Percentiles rank a stretch among this genome's conserved stretches.
Conservation (phyloP, 2,329 filamentous ascomycete genomes). For the Stagonosporopsis rhizophila region DNA sequence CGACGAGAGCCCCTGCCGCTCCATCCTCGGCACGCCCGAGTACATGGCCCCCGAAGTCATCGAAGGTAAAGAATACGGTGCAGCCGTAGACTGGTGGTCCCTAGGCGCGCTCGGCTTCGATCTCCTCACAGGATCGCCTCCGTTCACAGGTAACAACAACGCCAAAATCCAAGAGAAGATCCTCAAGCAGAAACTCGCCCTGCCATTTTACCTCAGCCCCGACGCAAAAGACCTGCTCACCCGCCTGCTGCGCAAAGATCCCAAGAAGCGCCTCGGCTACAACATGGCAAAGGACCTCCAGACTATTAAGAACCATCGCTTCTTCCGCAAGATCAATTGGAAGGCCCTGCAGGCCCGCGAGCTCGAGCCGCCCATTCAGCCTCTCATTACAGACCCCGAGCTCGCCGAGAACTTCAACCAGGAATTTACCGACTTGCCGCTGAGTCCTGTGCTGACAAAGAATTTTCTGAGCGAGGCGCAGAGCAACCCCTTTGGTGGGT, state of each 20-base stretch:
- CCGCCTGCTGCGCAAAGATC: conserved; percentile 88
- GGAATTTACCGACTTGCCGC: conserved; percentile 87
- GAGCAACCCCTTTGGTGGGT: conserved; percentile 60
- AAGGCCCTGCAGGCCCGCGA: conserved; percentile 81
- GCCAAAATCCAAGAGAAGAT: conserved; percentile 97
- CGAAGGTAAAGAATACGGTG: conserved; percentile 85
- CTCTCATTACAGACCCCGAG: conserved; percentile 93
- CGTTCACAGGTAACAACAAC: conserved; percentile 89
- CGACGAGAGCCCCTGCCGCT: conserved; percentile 76
- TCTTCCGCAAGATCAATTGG: conserved; percentile 98
- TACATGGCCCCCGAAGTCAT: conserved; percentile 99
- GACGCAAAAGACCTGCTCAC: conserved; percentile 95
- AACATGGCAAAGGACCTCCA: conserved; percentile 88
- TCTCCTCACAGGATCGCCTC: conserved; percentile 88
- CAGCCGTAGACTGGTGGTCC: conserved; percentile 98
- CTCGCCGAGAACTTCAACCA: conserved; percentile 93
- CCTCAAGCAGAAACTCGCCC: conserved; percentile 83
- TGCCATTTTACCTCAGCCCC: conserved; percentile 89
- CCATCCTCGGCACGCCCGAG: conserved; percentile 91
- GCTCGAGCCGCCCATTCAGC: conserved; percentile 86
- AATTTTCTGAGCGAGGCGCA: conserved; percentile 41
- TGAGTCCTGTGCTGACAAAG: conserved; percentile 70
- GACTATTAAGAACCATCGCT: conserved; percentile 88
- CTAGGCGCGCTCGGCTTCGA: conserved; percentile 92
- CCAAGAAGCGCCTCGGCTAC: conserved; percentile 84